These are phyloP conservation scores for Mucor velutinosus DNA, from an alignment of 371 early-diverging fungal species.

Conservation along the genomic window DNA sequence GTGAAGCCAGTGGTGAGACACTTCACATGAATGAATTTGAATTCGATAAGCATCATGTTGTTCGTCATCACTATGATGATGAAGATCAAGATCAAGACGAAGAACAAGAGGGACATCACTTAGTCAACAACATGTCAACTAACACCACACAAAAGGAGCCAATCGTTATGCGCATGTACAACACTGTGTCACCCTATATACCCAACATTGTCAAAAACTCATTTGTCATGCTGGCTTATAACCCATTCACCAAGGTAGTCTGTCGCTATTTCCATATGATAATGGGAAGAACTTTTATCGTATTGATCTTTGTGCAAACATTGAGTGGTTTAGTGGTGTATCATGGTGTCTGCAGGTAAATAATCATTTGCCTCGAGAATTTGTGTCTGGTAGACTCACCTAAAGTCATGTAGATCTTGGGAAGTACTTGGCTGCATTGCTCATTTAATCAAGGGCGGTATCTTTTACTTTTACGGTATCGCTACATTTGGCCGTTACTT, in stretches of 20 bases:
- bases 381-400: neutral
- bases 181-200: constrained; percentile 31
- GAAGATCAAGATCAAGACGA: constrained; percentile 25
- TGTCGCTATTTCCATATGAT: constrained; percentile 44
- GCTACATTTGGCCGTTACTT: constrained; percentile 50
- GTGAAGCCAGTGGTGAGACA: constrained; percentile 39
- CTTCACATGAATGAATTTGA: constrained; percentile 30
- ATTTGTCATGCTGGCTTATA: constrained; percentile 41
- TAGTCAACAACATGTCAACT: neutral
- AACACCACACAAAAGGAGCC: constrained; percentile 21
- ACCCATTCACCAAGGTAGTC: constrained; percentile 44
- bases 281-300: constrained; percentile 43
- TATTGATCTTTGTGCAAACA: constrained; percentile 50
- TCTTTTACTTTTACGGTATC: constrained; percentile 52
- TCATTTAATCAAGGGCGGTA: constrained; percentile 55
- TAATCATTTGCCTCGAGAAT: neutral
- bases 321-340: constrained; percentile 51
- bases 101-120: neutral
- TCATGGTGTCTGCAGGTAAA: constrained; percentile 51
- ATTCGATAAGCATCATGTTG: constrained; percentile 12
- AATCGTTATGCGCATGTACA: constrained; percentile 30
- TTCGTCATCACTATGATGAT: constrained; percentile 11
- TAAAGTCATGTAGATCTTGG: constrained; percentile 30
- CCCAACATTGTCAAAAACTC: constrained; percentile 39
- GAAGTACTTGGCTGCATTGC: constrained; percentile 51